phyloP scores from a whole-genome alignment of 495 filamentous ascomycete species.

The Penicillium turbatum region DNA sequence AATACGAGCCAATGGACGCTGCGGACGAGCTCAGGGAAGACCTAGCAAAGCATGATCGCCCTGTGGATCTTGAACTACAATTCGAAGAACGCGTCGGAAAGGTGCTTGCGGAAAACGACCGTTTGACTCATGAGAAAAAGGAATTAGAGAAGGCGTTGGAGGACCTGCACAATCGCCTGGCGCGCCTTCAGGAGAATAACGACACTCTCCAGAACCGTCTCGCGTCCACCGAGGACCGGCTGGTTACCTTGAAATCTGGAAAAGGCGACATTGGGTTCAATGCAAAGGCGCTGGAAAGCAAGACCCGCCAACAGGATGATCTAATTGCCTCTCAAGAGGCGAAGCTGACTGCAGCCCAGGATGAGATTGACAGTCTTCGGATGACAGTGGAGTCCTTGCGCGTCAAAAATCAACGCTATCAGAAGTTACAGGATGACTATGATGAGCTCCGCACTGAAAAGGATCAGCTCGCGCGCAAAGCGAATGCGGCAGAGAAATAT shows the following conservation, averaged over 20 bases:
- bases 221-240: slow-evolving; percentile 44
- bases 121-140: slow-evolving; percentile 49
- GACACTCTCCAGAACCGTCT: slow-evolving; percentile 46
- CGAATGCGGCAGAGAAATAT: slow-evolving; percentile 70
- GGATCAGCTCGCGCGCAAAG: slow-evolving; percentile 71
- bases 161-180: slow-evolving; percentile 53
- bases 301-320: slow-evolving; percentile 51
- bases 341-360: slow-evolving; percentile 45
- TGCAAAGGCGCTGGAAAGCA: slow-evolving; percentile 43
- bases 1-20: slow-evolving; percentile 33
- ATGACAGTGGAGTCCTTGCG: slow-evolving; percentile 41
- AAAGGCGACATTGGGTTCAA: slow-evolving; percentile 43
- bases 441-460: slow-evolving; percentile 68
- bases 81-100: slow-evolving; percentile 54
- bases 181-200: slow-evolving; percentile 55
- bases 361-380: slow-evolving; percentile 40
- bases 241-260: slow-evolving; percentile 42
- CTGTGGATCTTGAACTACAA: slow-evolving; percentile 47
- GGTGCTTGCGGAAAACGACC: slow-evolving; percentile 47
- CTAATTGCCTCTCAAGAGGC: slow-evolving; percentile 56
- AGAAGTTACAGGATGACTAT: slow-evolving; percentile 61
- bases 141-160: slow-evolving; percentile 49
- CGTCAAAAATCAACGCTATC: slow-evolving; percentile 45
- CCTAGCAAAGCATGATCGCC: slow-evolving; percentile 28
- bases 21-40: slow-evolving; percentile 39